Evolutionary conservation across 2,329 filamentous ascomycete genomes (phyloP), one percentile per base, ranked within the genome.

Genomic region (Botrytis cinerea): DNA sequence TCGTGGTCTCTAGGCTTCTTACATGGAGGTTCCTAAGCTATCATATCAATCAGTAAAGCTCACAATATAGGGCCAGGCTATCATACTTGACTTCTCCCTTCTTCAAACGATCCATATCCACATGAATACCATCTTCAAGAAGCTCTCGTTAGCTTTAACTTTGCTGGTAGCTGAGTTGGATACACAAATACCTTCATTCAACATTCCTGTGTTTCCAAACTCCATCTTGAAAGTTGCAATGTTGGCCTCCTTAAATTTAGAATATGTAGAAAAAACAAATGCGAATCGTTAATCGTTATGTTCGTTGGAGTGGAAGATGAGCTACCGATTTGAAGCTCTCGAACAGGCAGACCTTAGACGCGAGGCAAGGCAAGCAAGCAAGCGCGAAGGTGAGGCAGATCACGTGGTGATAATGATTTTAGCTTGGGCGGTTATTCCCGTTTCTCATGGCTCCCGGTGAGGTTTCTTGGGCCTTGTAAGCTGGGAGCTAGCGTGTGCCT

Each of bases 21-120:
- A 97, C 94, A 99, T 98, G 73, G 96, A 98, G 76, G 96, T 99
- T 86, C 96, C 96, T 80, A 99, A 87, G 86, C 94, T 97, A 79
- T 70, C 77, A 62, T 20, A 45, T 64, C 18, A 28, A 20, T 74
- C 28, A 64, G 45, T 40, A 51, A 70, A 67, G 43, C 54, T 61
- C 57, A 32, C 32, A 68, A 71, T 40, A 5, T 59, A 28, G 43
- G 64, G 38, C 22, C 2, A 28, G 32, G 48, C 61, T 66, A 76
- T 86, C 94, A 85, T 86, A 98, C 94, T 99, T 99, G 83, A 99
- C 95, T 87, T 99, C 96, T 76, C 96, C 96, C 85, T 94, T 96
- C 91, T 99, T 99, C 84, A 99, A 86, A 82, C 96, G 92, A 81
- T 98, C 93, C 96, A 99, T 99, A 82, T 99, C 96, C 80, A 99